These are phyloP conservation scores for Amesomyces nigricolor DNA, from an alignment of 2,329 filamentous ascomycete genomes.

Conservation along the genomic window DNA sequence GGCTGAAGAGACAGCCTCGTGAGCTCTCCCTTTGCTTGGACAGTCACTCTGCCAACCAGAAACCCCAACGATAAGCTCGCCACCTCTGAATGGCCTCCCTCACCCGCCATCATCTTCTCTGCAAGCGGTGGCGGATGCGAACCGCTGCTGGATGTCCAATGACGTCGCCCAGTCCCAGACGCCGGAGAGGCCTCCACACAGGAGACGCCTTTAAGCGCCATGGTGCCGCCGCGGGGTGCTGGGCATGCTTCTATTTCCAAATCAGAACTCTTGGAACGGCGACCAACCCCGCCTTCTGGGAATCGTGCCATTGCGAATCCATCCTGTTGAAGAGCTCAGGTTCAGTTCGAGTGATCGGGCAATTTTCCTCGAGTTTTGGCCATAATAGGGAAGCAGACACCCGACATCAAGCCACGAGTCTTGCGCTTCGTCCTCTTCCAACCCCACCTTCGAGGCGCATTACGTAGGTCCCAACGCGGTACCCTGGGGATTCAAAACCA, in stretches of 20 bases:
- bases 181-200: constrained; percentile 28
- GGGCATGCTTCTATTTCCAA: constrained; percentile 22
- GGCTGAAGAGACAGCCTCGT: not conserved
- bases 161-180: constrained; percentile 22
- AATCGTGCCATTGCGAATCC: constrained; percentile 9
- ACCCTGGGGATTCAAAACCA: too few species aligned
- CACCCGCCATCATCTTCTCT: not conserved
- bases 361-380: not conserved
- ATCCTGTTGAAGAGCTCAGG: not conserved
- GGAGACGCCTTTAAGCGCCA: constrained; percentile 26
- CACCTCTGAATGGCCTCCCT: not conserved
- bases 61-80: not conserved
- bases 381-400: not conserved
- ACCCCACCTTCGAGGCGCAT: not conserved
- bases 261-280: constrained; percentile 15
- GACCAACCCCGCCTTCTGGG: constrained; percentile 16
- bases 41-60: not conserved
- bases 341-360: not conserved
- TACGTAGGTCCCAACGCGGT: not conserved
- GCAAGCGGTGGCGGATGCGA: constrained; percentile 11
- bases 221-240: constrained; percentile 22
- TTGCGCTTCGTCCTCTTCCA: too few species aligned
- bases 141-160: constrained; percentile 21
- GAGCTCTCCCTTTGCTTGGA: not conserved
- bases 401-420: too few species aligned